Evolutionary conservation across 768 basidiomycete species (phyloP).

Genomic region (Strobilomyces dryophilus): DNA sequence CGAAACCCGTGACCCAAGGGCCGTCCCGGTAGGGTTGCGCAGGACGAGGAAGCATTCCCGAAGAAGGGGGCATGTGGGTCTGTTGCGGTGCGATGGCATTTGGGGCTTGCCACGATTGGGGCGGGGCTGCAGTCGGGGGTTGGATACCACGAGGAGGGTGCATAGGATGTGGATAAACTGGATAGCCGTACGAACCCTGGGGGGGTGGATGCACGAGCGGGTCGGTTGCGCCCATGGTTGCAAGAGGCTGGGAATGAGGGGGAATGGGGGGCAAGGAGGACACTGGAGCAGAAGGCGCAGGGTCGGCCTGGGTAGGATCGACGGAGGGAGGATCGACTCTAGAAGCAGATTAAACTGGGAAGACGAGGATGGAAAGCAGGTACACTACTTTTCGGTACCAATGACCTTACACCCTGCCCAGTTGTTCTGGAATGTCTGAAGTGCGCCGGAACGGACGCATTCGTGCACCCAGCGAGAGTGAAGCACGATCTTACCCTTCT

Average conservation of each 20-base stretch:
- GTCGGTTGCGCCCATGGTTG: constrained; percentile 27
- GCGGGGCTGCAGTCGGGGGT: constrained; percentile 43
- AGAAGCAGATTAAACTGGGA: background rate
- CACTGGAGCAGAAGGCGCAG: constrained; percentile 24
- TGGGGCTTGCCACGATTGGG: constrained; percentile 63
- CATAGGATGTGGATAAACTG: constrained; percentile 40
- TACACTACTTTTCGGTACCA: constrained; percentile 62
- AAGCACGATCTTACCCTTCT: constrained; percentile 77
- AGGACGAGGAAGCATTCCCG: constrained; percentile 45
- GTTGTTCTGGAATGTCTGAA: constrained; percentile 72
- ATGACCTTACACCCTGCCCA: constrained; percentile 82
- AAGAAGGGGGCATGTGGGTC: constrained; percentile 50
- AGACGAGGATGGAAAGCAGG: background rate
- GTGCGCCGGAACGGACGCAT: constrained; percentile 62
- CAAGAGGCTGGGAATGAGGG: constrained; percentile 25
- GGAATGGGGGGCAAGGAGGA: constrained; percentile 25
- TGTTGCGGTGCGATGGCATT: constrained; percentile 62
- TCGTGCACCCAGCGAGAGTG: constrained; percentile 72
- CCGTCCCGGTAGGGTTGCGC: constrained; percentile 44
- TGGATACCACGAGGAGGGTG: constrained; percentile 40
- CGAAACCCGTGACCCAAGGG: constrained; percentile 55
- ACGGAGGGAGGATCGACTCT: constrained; percentile 26
- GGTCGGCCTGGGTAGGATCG: constrained; percentile 20
- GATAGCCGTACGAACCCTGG: constrained; percentile 26
- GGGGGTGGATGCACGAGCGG: constrained; percentile 30